Conservation (phyloP, 805 yeast genomes). For the Metschnikowia lunata region DNA sequence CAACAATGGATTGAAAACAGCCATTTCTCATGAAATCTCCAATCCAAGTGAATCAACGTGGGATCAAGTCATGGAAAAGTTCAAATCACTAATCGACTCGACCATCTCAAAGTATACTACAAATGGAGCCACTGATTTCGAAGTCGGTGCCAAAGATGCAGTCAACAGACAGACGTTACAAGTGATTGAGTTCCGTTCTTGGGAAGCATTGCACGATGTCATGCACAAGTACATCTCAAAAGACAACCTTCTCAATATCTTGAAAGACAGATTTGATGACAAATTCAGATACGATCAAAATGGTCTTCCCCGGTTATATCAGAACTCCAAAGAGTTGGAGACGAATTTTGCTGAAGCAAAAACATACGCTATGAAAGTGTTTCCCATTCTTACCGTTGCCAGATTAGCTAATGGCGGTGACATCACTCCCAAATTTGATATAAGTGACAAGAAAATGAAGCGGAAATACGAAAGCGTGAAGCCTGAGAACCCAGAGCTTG, state of each 20-base stretch:
- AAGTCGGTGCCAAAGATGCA: slow-evolving; percentile 51
- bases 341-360: slow-evolving; percentile 57
- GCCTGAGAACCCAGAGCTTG: slow-evolving; percentile 31
- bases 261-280: slow-evolving; percentile 80
- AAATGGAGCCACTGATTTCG: slow-evolving; percentile 49
- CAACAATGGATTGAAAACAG: slow-evolving; percentile 44
- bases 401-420: slow-evolving; percentile 48
- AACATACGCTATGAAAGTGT: slow-evolving; percentile 47
- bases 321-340: slow-evolving; percentile 69
- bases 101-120: slow-evolving; percentile 12
- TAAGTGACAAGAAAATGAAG: slow-evolving; percentile 27
- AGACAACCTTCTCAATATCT: slow-evolving; percentile 58
- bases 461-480: slow-evolving; percentile 25
- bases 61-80: slow-evolving; percentile 18
- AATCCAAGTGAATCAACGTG: slow-evolving; percentile 41
- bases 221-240: slow-evolving; percentile 60
- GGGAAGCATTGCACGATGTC: slow-evolving; percentile 59
- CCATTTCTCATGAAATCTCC: slow-evolving; percentile 44
- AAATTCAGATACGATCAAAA: slow-evolving; percentile 76
- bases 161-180: slow-evolving; percentile 39
- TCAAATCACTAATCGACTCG: slow-evolving; percentile 50
- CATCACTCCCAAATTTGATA: slow-evolving; percentile 54
- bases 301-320: slow-evolving; percentile 81
- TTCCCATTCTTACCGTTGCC: slow-evolving; percentile 61
- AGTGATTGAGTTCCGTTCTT: slow-evolving; percentile 51